Evolutionary conservation across 805 yeast genomes (phyloP).

Genomic region (Lipomyces oligophaga): DNA sequence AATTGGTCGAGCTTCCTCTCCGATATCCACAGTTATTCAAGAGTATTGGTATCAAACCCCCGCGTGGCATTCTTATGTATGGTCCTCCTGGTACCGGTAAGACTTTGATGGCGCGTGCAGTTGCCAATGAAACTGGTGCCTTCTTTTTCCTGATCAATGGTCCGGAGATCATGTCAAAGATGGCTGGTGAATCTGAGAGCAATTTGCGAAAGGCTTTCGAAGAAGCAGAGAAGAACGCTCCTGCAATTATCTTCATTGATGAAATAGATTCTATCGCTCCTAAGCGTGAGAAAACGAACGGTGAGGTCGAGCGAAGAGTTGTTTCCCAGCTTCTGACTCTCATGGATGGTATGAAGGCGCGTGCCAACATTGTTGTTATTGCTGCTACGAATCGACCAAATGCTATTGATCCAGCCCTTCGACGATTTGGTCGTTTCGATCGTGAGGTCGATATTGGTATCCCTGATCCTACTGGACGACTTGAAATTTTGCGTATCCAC

Average conservation of each 20-base stretch:
- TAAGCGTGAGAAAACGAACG: slow-evolving; percentile 98
- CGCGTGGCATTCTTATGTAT: slow-evolving; percentile 95
- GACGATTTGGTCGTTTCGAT: slow-evolving; percentile 83
- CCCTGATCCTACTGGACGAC: slow-evolving; percentile 98
- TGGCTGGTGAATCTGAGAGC: slow-evolving; percentile 99
- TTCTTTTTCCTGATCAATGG: slow-evolving; percentile 97
- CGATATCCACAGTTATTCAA: slow-evolving; percentile 98
- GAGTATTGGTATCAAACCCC: slow-evolving; percentile 97
- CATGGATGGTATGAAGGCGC: slow-evolving; percentile 99
- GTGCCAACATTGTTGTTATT: slow-evolving; percentile 95
- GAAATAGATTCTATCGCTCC: slow-evolving; percentile 99
- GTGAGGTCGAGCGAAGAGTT: slow-evolving; percentile 99
- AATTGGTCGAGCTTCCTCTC: slow-evolving; percentile 94
- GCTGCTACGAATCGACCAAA: slow-evolving; percentile 94
- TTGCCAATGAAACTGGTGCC: slow-evolving; percentile 98
- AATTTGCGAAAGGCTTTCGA: slow-evolving; percentile 97
- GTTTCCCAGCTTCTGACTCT: slow-evolving; percentile 95
- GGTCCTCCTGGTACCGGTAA: slow-evolving; percentile 99
- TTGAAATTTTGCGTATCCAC: slow-evolving; percentile 94
- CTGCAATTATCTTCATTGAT: slow-evolving; percentile 95
- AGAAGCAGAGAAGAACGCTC: slow-evolving; percentile 98
- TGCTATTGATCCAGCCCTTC: slow-evolving; percentile 78
- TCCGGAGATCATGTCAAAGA: slow-evolving; percentile 99
- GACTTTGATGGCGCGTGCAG: slow-evolving; percentile 99
- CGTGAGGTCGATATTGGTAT: slow-evolving; percentile 85